Evolutionary conservation across 2,329 filamentous ascomycete genomes (phyloP), one percentile per base, ranked within the genome.

Genomic region (Hyphodiscus sp.): DNA sequence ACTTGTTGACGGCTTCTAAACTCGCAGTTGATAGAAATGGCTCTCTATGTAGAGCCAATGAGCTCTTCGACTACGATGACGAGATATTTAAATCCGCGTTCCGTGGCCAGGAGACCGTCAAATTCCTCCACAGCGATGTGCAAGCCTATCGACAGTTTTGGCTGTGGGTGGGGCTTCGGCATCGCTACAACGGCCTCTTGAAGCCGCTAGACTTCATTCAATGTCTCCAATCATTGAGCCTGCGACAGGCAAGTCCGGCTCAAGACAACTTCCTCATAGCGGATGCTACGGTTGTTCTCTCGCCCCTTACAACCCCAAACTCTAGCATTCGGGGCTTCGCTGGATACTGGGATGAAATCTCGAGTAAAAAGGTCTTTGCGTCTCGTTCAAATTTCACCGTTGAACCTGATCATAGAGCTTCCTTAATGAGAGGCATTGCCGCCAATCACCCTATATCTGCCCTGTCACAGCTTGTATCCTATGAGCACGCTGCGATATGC

Each of bases 21-120:
- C 51, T 23, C 38, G 64, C 62, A 2, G 51, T 59, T 1, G 57
- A 68, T 44, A 59, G 52, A 47, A 50, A 58, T 16, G 19, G 47
- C n/a, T 54, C 41, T 1, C 53, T 67, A 29, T 52, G 48, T 15
- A 47, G 45, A 20, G 29, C 56, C 1, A 50, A 29, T 20, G 55
- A 62, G 10, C 41, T 68, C 6, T 68, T 58, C 20, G 62, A 68
- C 30, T 60, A 64, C 23, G 20, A 58, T 15, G 58, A 65, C 30
- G 1, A 16, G 19, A 57, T 66, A 15, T 69, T 67, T 23, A 13
- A 29, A 20, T 51, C 65, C 1, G 67, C 65, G 10, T 68, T 69
- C 41, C 51, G 58, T 43, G 51, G 53, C 19, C n/a, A 59, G 26
- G 30, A 45, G 13, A 20, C 43, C 9, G 30, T 56, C 9, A 55